These are phyloP conservation scores for Polyplosphaeria fusca DNA, from an alignment of 495 filamentous ascomycete genomes.

Conservation along the genomic window DNA sequence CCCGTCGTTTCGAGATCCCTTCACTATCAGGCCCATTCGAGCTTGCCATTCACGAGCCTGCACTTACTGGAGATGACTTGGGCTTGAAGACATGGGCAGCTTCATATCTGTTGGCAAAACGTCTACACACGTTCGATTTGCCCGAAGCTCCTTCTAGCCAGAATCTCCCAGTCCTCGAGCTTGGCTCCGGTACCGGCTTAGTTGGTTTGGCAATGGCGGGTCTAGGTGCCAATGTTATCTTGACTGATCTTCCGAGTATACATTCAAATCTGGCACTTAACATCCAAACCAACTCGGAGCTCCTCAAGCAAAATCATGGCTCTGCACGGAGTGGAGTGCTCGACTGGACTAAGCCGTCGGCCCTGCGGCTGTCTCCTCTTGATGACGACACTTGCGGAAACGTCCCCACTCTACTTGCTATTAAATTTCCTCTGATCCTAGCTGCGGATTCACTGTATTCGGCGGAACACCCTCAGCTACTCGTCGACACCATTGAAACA, in stretches of 20 bases:
- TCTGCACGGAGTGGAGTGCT: conserved; percentile 54
- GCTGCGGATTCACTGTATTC: conserved; percentile 73
- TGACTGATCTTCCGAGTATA: conserved; percentile 72
- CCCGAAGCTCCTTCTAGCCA: conserved; percentile 12
- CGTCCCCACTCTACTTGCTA: neutral
- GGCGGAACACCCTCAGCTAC: conserved; percentile 58
- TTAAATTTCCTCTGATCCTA: conserved; percentile 58
- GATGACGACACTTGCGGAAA: conserved; percentile 19
- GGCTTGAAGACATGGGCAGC: conserved; percentile 93
- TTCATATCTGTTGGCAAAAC: conserved; percentile 78
- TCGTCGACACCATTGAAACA: conserved; percentile 55
- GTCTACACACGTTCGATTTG: conserved; percentile 53
- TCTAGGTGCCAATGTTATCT: conserved; percentile 44
- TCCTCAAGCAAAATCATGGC: conserved; percentile 21
- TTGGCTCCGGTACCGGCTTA: conserved; percentile 64
- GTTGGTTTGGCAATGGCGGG: conserved; percentile 52
- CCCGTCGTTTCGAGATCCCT: conserved; percentile 69
- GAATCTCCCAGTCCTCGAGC: conserved; percentile 51
- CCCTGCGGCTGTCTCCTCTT: neutral
- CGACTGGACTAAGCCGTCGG: conserved; percentile 58
- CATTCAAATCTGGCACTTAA: conserved; percentile 65
- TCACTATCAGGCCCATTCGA: conserved; percentile 45
- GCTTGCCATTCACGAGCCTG: conserved; percentile 76
- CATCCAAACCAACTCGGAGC: conserved; percentile 50
- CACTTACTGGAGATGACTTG: conserved; percentile 79